These are phyloP conservation scores for Penicillium sp. DNA, from an alignment of 2,329 filamentous ascomycete genomes.

Conservation along the genomic window DNA sequence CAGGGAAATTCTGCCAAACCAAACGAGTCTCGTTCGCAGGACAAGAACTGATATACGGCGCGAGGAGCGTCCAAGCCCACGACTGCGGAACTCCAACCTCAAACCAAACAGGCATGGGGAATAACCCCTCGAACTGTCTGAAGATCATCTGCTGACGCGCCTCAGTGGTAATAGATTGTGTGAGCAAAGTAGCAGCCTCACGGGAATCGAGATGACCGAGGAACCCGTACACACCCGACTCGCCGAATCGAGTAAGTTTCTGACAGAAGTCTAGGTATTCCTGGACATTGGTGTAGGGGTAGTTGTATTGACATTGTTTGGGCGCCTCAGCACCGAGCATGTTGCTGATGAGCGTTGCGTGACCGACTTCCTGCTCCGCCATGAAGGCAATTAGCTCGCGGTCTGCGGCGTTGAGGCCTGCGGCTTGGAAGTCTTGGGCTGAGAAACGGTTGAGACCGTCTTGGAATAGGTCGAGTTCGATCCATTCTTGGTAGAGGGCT, in stretches of 20 bases:
- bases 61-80: constrained; percentile 79
- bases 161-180: constrained; percentile 75
- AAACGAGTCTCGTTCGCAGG: constrained; percentile 70
- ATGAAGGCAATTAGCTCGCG: constrained; percentile 72
- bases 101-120: constrained; percentile 82
- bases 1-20: constrained; percentile 82
- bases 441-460: constrained; percentile 70
- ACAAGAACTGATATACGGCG: constrained; percentile 77
- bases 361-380: constrained; percentile 73
- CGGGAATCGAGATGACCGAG: constrained; percentile 74
- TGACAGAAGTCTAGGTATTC: constrained; percentile 84
- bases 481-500: constrained; percentile 78
- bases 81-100: constrained; percentile 76
- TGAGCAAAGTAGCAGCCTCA: constrained; percentile 68
- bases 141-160: constrained; percentile 83
- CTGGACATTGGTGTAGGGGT: constrained; percentile 70
- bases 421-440: constrained; percentile 65
- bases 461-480: constrained; percentile 80
- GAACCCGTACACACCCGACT: constrained; percentile 79
- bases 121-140: constrained; percentile 75
- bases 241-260: constrained; percentile 79
- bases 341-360: constrained; percentile 73
- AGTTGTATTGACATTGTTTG: constrained; percentile 76
- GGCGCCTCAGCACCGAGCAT: constrained; percentile 72
- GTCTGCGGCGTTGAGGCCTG: constrained; percentile 68